Base-by-base conservation (phyloP, 2,329 filamentous ascomycete species). In the Malbranchea cinnamomea region DNA sequence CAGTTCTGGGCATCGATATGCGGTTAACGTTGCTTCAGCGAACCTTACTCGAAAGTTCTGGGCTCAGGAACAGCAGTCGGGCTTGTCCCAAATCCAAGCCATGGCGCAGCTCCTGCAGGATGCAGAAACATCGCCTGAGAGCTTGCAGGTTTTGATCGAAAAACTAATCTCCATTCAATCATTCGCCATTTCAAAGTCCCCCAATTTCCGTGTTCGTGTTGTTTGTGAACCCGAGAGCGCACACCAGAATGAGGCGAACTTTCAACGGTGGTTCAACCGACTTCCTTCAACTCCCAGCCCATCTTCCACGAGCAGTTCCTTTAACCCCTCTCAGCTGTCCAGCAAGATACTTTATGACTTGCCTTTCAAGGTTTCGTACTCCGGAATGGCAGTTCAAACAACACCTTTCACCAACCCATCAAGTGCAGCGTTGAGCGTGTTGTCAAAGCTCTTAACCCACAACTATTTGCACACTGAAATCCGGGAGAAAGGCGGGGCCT, bases 381-480 rank as follows among this genome's bases (percentile, higher is more conserved):
- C 87, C 5, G 79, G 77, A 10, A 66, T 89, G 25, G 78, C 83
- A 11, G 58, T 93, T 9, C 75, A 80, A 5, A 92, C 87, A 1
- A 78, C 79, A 0, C 80, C 85, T 0, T 98, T 94, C 54, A 76
- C 73, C 3, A 71, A 80, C 24, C 53, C 74, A 0, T 68, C 78
- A 30, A 75, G 79, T 23, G 82, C 89, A 1, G 70, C 84, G 0
- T 72, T 95, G 10, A 83, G 87, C 45, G 78, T 95, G 23, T 72
- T 98, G 13, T 75, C 85, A 8, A 83, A 94, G 51, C 71, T 98
- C 11, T 69, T 98, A 18, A 95, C 87, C 0, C 87, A 98, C 60
- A 94, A 93, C 56, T 81, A 94, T 49, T 66, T 98, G 16, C 89
- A 98, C 50, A 87, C 92, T 42, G 89, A 95, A 55, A 94, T 98